A percentile compares a stretch with the other conserved stretches of the same genome.
These are phyloP conservation scores for Lasiosphaeria ovina DNA, from an alignment of 495 filamentous ascomycete genomes.

Conservation along the genomic window DNA sequence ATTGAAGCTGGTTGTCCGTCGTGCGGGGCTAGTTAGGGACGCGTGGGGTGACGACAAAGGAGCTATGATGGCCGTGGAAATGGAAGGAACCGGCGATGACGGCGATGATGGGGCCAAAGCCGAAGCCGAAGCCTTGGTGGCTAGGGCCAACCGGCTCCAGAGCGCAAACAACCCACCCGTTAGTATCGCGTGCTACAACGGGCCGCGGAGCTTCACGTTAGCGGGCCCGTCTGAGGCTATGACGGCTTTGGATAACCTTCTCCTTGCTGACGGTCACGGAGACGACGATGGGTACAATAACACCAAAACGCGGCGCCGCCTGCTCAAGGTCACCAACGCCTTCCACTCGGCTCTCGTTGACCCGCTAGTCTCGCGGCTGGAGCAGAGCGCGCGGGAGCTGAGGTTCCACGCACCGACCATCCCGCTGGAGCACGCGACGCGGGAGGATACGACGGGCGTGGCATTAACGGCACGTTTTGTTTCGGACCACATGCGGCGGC, in stretches of 20 bases:
- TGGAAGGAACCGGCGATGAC: slow-evolving; percentile 14
- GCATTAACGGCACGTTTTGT: slow-evolving; percentile 45
- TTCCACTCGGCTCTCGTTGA: slow-evolving; percentile 53
- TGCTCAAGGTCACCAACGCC: slow-evolving; percentile 48
- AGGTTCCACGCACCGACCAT: slow-evolving; percentile 23
- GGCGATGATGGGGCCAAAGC: slow-evolving; percentile 3
- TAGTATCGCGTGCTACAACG: slow-evolving; percentile 55
- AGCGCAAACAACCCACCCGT: background rate
- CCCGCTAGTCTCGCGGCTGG: slow-evolving; percentile 32
- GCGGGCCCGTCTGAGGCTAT: slow-evolving; percentile 40
- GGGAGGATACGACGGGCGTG: slow-evolving; percentile 16
- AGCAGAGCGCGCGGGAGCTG: background rate
- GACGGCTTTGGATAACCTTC: slow-evolving; percentile 25
- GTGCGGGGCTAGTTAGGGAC: slow-evolving; percentile 40
- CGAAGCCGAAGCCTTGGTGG: slow-evolving; percentile 21
- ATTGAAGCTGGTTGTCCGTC: slow-evolving; percentile 35
- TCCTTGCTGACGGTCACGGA: slow-evolving; percentile 11
- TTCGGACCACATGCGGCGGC: slow-evolving; percentile 46
- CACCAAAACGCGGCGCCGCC: too few species aligned
- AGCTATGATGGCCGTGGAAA: slow-evolving; percentile 49
- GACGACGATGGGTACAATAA: slow-evolving; percentile 24
- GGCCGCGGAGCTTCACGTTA: slow-evolving; percentile 22
- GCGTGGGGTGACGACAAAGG: slow-evolving; percentile 44
- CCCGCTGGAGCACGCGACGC: slow-evolving; percentile 21
- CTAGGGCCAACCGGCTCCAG: background rate